phyloP scores from a whole-genome alignment of 192 early-diverging fungal species.

The Backusella liffmaniae region DNA sequence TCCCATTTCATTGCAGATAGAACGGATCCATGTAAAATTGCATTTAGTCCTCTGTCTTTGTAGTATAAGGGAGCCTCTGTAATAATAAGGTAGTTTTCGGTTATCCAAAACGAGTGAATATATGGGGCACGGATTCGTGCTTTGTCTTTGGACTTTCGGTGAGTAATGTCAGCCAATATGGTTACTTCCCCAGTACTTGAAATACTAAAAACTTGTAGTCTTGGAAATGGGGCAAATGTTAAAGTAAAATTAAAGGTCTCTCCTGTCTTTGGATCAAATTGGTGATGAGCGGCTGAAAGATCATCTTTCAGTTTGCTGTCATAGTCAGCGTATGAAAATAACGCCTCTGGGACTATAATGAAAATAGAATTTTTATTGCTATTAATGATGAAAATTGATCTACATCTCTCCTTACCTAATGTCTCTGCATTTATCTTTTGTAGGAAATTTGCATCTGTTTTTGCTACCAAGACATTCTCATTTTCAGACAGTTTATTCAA shows the following conservation, averaged over 20 bases:
- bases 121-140: slow-evolving; percentile 37
- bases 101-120: slow-evolving; percentile 54
- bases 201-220: slow-evolving; percentile 17
- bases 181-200: slow-evolving; percentile 4
- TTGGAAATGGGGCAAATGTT: background rate
- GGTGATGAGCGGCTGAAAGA: slow-evolving; percentile 32
- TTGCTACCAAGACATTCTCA: slow-evolving; percentile 20
- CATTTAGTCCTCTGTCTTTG: background rate
- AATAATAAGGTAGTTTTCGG: slow-evolving; percentile 57
- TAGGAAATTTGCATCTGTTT: slow-evolving; percentile 35
- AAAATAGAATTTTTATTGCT: too few species aligned
- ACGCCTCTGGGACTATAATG: background rate
- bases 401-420: slow-evolving; percentile 16
- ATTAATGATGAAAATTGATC: background rate
- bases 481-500: background rate
- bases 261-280: slow-evolving; percentile 22
- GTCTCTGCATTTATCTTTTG: slow-evolving; percentile 33
- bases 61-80: slow-evolving; percentile 48
- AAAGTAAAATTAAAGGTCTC: slow-evolving; percentile 22
- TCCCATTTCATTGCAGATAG: slow-evolving; percentile 9
- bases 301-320: background rate
- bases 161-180: slow-evolving; percentile 19
- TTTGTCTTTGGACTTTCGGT: slow-evolving; percentile 2
- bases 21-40: background rate
- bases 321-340: background rate